phyloP scores from a whole-genome alignment of 306 rosid genomes.

The Calophaca sinica region DNA sequence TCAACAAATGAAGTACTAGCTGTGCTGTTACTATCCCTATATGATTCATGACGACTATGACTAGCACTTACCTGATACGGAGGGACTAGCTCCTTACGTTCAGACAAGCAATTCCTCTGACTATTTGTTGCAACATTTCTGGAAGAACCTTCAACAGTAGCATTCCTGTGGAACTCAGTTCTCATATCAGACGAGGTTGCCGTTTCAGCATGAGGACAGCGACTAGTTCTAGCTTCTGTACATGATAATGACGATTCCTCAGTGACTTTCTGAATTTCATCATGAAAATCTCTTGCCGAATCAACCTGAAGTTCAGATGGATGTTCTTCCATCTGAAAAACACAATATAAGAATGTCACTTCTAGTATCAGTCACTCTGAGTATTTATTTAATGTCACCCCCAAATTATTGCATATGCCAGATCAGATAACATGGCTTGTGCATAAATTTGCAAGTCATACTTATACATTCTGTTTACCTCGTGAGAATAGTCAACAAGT shows the following conservation, averaged over 20 bases:
- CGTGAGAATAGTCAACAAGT: constrained; percentile 26
- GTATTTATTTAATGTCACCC: constrained; percentile 8
- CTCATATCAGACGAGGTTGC: constrained; percentile 48
- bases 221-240: constrained; percentile 54
- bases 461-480: constrained; percentile 18
- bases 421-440: no score
- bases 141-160: constrained; percentile 56
- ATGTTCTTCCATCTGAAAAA: constrained; percentile 73
- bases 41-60: constrained; percentile 66
- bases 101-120: constrained; percentile 63
- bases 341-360: constrained; percentile 45
- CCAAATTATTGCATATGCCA: no score
- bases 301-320: constrained; percentile 58
- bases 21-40: constrained; percentile 65
- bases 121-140: constrained; percentile 54
- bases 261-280: constrained; percentile 53
- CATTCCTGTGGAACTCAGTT: constrained; percentile 42
- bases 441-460: constrained; percentile 33
- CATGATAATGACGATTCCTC: constrained; percentile 54
- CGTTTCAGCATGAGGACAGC: constrained; percentile 53
- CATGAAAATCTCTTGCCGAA: constrained; percentile 50
- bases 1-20: constrained; percentile 79
- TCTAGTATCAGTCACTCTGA: constrained; percentile 24
- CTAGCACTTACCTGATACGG: constrained; percentile 77
- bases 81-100: constrained; percentile 72